These are phyloP conservation scores for Solanum infundibuliforme DNA, from an alignment of 257 asterid species.

Conservation along the genomic window DNA sequence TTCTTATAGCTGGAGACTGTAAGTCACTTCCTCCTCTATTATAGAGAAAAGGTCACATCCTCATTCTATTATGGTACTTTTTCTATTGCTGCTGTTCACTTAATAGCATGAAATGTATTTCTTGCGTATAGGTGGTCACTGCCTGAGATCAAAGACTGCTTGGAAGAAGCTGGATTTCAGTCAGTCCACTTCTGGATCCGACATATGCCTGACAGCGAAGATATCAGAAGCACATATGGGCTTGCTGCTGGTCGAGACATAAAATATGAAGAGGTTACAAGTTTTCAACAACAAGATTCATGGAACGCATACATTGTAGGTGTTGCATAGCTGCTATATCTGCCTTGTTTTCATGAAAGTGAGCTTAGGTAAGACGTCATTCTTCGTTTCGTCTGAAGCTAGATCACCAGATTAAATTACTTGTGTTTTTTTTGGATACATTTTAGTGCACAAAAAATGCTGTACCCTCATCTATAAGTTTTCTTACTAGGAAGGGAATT, in stretches of 20 bases:
- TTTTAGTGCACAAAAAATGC: neutral
- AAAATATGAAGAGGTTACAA: slow-evolving; percentile 76
- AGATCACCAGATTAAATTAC: neutral
- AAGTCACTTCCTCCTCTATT: slow-evolving; percentile 20
- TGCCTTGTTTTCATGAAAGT: neutral
- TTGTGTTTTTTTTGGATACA: neutral
- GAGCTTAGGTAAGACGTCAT: neutral
- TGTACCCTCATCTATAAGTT: neutral
- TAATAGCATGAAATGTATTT: neutral
- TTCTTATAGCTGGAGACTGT: slow-evolving; percentile 99
- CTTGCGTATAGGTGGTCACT: slow-evolving; percentile 61
- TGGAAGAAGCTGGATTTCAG: slow-evolving; percentile 40
- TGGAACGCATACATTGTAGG: slow-evolving; percentile 93
- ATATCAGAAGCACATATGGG: slow-evolving; percentile 56
- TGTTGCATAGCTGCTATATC: slow-evolving; percentile 36
- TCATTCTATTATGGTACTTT: neutral
- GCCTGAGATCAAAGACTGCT: slow-evolving; percentile 85
- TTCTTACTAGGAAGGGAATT: neutral
- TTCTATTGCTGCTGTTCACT: neutral
- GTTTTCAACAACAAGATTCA: slow-evolving; percentile 87
- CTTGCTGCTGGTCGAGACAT: slow-evolving; percentile 56
- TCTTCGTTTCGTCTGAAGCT: neutral
- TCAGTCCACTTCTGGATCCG: slow-evolving; percentile 82
- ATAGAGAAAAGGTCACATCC: neutral
- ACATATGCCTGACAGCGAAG: slow-evolving; percentile 72